Base-by-base conservation (phyloP, 2,329 filamentous ascomycete genomes). In the Kalmusia sp. region DNA sequence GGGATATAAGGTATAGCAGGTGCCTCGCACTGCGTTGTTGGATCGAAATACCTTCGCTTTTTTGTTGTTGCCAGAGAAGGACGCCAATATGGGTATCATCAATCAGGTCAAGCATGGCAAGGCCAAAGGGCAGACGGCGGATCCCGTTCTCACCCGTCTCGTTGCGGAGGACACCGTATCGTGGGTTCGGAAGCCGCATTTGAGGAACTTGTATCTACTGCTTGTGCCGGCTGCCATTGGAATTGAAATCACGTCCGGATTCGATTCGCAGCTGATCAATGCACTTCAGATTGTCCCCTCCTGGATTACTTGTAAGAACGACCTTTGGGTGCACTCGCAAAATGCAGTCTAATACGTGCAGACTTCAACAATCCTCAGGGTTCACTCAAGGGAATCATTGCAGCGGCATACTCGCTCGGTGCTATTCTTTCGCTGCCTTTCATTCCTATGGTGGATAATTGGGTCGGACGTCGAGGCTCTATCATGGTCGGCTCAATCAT, bases 401-500 rank as follows among this genome's bases (percentile, higher is more conserved):
- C 71, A 50, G 71, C 75, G 17, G 69, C 76, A 31, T 76, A 76
- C 59, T 65, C 69, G 30, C 71, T 76, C 52, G 71, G 70, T 49
- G 66, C 68, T 46, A 63, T 73, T 34, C 35, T 60, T n/a, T 64
- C 67, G 44, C 73, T 72, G 27, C 73, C 61, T 15, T 57, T 63
- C 49, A 62, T 62, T 33, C 59, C 62, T 2, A 47, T 47, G 54
- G 72, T 77, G 45, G 69, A 76, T 40, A 74, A 78, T 62, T 62
- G 62, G 47, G 70, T 70, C 52, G 76, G 77, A n/a, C 73, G 77
- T 5, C 72, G 69, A 33, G 41, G 65, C 8, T 68, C 74, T 2
- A 76, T 78, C 51, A 54, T 66, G 12, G 24, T 66, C 28, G 77
- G 78, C 8, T 76, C 76, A 41, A 14, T 70, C 17, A 58, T 80